phyloP scores from a whole-genome alignment of 1,284 basidiomycete genomes.

The Cutaneotrichosporon sp. region DNA sequence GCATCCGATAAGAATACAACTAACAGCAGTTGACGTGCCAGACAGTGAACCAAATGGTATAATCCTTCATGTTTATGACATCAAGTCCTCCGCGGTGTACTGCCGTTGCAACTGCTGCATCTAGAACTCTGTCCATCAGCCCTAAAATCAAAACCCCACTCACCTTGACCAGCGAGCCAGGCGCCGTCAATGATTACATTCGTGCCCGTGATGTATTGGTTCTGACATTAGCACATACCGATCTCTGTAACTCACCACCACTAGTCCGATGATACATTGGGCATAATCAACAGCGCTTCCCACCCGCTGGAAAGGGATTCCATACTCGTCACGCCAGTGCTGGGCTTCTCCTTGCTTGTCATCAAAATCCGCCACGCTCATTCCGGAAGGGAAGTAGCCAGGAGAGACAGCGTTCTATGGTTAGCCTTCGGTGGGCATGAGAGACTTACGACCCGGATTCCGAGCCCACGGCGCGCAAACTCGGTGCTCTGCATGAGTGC shows the following conservation, averaged over 20 bases:
- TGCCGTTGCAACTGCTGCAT: too few species aligned
- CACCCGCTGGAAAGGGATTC: constrained; percentile 45
- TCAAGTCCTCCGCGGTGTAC: too few species aligned
- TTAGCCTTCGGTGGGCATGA: too few species aligned
- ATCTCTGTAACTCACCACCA: neutral
- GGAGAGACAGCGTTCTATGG: constrained; percentile 26
- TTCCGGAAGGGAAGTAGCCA: constrained; percentile 42
- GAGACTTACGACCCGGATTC: constrained; percentile 29
- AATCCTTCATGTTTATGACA: too few species aligned
- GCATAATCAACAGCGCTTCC: constrained; percentile 49
- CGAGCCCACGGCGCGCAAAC: constrained; percentile 30
- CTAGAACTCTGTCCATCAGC: too few species aligned
- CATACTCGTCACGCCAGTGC: constrained; percentile 34
- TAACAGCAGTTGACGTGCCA: too few species aligned
- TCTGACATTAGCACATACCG: constrained; percentile 17
- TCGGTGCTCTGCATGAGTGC: constrained; percentile 32
- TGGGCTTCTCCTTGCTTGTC: constrained; percentile 16
- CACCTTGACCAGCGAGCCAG: constrained; percentile 3
- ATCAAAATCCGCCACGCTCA: constrained; percentile 36
- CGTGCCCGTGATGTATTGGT: constrained; percentile 48
- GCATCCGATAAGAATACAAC: too few species aligned
- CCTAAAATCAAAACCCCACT: neutral
- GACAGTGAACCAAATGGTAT: too few species aligned
- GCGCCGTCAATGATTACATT: constrained; percentile 48
- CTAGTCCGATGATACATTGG: constrained; percentile 28